These are phyloP conservation scores for Alternaria sp. DNA, from an alignment of 2,329 filamentous ascomycete species.

Conservation along the genomic window DNA sequence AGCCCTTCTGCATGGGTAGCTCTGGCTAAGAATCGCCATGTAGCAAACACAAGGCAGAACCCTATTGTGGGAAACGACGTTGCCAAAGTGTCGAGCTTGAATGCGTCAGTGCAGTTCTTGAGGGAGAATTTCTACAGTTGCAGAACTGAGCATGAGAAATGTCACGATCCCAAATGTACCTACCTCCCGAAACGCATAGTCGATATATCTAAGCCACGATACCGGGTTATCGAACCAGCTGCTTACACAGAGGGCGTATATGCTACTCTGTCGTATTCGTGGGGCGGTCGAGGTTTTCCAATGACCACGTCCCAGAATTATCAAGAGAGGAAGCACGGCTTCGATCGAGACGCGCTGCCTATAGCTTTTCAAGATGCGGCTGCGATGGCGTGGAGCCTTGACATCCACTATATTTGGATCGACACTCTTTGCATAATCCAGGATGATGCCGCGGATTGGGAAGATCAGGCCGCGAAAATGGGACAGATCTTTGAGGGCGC, in stretches of 20 bases:
- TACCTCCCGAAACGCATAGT: neutral
- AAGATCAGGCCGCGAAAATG: conserved; percentile 9
- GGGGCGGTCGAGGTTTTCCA: neutral
- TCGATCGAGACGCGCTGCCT: neutral
- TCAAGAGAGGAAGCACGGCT: neutral
- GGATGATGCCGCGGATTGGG: neutral
- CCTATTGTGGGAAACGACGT: neutral
- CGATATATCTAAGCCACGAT: neutral
- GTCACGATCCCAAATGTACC: neutral
- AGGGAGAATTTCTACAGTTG: neutral
- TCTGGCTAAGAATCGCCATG: neutral
- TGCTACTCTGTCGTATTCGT: neutral
- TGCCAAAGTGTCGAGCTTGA: neutral
- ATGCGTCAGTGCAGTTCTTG: neutral
- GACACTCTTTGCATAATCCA: neutral
- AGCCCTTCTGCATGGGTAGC: neutral
- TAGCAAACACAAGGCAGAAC: neutral
- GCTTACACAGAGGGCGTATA: neutral
- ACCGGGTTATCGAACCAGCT: neutral
- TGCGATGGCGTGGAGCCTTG: neutral
- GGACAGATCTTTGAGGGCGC: conserved; percentile 4
- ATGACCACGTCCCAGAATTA: neutral
- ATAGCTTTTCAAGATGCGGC: neutral
- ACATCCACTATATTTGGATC: neutral
- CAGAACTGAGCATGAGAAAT: neutral